These are phyloP conservation scores for Bacidia gigantensis DNA, from an alignment of 495 filamentous ascomycete genomes.

Conservation along the genomic window DNA sequence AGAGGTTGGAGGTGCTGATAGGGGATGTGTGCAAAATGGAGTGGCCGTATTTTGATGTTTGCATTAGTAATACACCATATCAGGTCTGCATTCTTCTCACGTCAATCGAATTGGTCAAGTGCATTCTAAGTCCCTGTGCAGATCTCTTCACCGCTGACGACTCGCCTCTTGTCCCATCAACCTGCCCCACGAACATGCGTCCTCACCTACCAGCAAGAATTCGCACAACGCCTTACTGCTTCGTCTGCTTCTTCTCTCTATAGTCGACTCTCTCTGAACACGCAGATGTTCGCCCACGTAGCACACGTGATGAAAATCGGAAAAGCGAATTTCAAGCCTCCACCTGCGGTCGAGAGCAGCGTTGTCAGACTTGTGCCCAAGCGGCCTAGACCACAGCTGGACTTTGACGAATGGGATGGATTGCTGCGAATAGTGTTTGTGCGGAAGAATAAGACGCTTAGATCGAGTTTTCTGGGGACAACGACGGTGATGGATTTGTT, in stretches of 20 bases:
- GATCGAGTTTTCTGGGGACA: slow-evolving; percentile 60
- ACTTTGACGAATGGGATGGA: slow-evolving; percentile 91
- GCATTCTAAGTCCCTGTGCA: slow-evolving; percentile 19
- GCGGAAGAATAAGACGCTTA: slow-evolving; percentile 62
- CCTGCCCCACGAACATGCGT: slow-evolving; percentile 65
- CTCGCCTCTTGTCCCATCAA: slow-evolving; percentile 73
- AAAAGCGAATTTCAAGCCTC: slow-evolving; percentile 88
- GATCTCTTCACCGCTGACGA: slow-evolving; percentile 78
- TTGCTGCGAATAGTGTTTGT: slow-evolving; percentile 74
- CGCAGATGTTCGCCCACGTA: slow-evolving; percentile 85
- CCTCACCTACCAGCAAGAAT: slow-evolving; percentile 82
- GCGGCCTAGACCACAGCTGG: slow-evolving; percentile 67
- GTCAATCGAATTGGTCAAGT: background rate
- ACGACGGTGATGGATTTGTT: slow-evolving; percentile 68
- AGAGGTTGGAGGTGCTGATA: slow-evolving; percentile 67
- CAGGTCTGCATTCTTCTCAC: slow-evolving; percentile 28
- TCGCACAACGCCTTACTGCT: slow-evolving; percentile 63
- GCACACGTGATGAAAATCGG: slow-evolving; percentile 87
- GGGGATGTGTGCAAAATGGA: slow-evolving; percentile 91
- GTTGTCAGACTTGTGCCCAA: slow-evolving; percentile 71
- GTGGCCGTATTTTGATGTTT: slow-evolving; percentile 77
- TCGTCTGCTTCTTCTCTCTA: slow-evolving; percentile 72
- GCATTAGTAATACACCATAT: slow-evolving; percentile 91
- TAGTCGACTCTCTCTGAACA: slow-evolving; percentile 74
- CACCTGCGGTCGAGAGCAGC: slow-evolving; percentile 76